A percentile compares a stretch with the other conserved stretches of the same genome.
Conservation (phyloP, 31 red algal genomes). For the Odonthalia washingtoniensis region DNA sequence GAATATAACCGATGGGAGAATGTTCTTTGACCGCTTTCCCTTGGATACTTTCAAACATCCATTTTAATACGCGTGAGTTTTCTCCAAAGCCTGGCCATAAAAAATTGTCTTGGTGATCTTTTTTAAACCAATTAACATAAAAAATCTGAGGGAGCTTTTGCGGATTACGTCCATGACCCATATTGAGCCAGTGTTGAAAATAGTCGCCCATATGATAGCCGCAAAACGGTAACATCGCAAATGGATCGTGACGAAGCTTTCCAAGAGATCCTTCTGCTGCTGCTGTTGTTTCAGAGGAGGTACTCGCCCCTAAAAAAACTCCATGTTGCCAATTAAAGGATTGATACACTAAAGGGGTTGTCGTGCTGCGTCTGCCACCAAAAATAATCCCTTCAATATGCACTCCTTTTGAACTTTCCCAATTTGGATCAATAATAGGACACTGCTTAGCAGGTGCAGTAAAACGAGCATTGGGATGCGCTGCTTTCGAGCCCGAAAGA, state of each 20-base stretch:
- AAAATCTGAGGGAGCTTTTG: slow-evolving; percentile 15
- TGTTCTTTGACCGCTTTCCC: slow-evolving; percentile 2
- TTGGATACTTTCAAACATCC: slow-evolving; percentile 1
- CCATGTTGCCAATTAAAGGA: slow-evolving; percentile 3
- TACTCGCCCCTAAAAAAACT: neutral
- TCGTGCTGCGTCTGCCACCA: neutral
- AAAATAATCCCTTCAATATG: slow-evolving; percentile 14
- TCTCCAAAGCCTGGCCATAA: slow-evolving; percentile 14
- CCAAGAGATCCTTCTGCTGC: slow-evolving; percentile 13
- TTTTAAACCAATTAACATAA: slow-evolving; percentile 7
- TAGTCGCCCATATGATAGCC: slow-evolving; percentile 18
- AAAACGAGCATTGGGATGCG: slow-evolving; percentile 15
- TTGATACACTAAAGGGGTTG: slow-evolving; percentile 12
- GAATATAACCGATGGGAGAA: slow-evolving; percentile 7
- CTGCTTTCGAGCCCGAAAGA: neutral
- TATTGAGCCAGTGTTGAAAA: slow-evolving; percentile 21
- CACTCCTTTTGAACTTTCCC: slow-evolving; percentile 2
- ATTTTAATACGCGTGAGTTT: slow-evolving; percentile 14
- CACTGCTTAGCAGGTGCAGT: slow-evolving; percentile 20
- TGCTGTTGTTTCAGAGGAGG: slow-evolving; percentile 11
- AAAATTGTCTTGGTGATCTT: slow-evolving; percentile 1
- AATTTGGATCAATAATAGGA: slow-evolving; percentile 18
- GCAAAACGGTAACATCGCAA: slow-evolving; percentile 7
- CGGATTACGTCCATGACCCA: neutral
- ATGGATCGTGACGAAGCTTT: slow-evolving; percentile 7